Percentiles rank a stretch among this genome's conserved stretches.
Evolutionary conservation across 352 stramenopile species (phyloP).

Genomic region (Globisporangium abappressorium): DNA sequence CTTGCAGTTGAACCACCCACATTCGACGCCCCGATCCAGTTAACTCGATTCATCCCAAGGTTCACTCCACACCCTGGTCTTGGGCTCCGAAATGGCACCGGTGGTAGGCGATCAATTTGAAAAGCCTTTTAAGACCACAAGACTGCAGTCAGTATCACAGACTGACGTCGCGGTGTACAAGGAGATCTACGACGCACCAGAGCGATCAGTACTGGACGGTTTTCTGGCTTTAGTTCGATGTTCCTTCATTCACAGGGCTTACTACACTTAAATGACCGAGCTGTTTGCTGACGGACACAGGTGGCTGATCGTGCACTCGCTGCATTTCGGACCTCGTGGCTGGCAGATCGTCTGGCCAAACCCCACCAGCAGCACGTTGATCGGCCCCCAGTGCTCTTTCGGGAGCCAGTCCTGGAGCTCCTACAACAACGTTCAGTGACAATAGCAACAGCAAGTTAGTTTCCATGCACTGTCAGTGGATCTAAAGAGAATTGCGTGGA

Average conservation of each 20-base stretch:
- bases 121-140: no score
- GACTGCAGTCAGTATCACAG: no score
- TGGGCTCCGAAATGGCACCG: no score
- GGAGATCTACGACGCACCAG: background rate
- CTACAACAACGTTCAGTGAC: conserved; percentile 17
- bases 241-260: background rate
- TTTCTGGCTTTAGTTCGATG: background rate
- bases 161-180: no score
- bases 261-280: background rate
- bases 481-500: background rate
- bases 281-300: conserved; percentile 65
- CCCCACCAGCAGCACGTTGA: conserved; percentile 94
- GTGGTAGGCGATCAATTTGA: no score
- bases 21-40: background rate
- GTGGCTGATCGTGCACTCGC: conserved; percentile 57
- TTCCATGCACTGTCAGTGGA: background rate
- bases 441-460: background rate
- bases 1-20: background rate
- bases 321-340: conserved; percentile 68
- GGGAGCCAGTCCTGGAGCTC: conserved; percentile 96
- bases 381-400: conserved; percentile 79
- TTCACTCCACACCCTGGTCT: no score
- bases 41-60: background rate
- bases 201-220: background rate
- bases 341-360: conserved; percentile 94